Evolutionary conservation across 345 rosid species (phyloP), one percentile per base, ranked within the genome.

Genomic region (Eucalyptus erythrocorys): DNA sequence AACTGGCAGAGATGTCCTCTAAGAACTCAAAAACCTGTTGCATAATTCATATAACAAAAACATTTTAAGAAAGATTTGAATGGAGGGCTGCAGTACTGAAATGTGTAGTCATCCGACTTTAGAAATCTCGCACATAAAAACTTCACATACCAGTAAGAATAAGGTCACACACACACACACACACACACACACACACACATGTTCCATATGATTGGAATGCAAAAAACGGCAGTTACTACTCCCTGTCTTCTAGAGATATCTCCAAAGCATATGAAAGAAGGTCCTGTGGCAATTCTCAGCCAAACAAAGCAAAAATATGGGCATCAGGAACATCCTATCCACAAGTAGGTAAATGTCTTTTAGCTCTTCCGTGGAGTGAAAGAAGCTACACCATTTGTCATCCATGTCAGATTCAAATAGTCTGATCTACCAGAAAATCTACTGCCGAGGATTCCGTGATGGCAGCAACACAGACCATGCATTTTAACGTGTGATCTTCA

Each of bases 21-120:
- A 97, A 92, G 95, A 97, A 97, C 90, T 94, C 96, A 92, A 94
- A 92, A 53, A 97, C 97, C 99, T 97, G 94, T n/a, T 66, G 66
- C 88, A 66, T 88, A 85, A 87, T 48, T 45, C 81, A 68, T 43
- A 51, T 51, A 85, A 51, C 86, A 79, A 84, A 9, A 53, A 82
- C 47, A 76, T 19, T 76, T 21, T 37, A 37, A 37, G 12, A 76
- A 21, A 12, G 88, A 40, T 22, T 88, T 81, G 51, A 88, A 45
- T 55, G 79, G 42, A 48, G 87, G 85, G 30, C 50, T 86, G 30
- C 57, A 86, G 27, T 34, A 68, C 80, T 17, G 42, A 71, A 71
- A 17, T 37, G 14, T 37, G 37, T 37, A 43, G 27, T 19, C 82
- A 21, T 37, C 42, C 47, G 2, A 37, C 45, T 71, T 71, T 71